Evolutionary conservation across 2,329 filamentous ascomycete genomes (phyloP), one percentile per base, ranked within the genome.

Genomic region (Epicoccum nigrum): DNA sequence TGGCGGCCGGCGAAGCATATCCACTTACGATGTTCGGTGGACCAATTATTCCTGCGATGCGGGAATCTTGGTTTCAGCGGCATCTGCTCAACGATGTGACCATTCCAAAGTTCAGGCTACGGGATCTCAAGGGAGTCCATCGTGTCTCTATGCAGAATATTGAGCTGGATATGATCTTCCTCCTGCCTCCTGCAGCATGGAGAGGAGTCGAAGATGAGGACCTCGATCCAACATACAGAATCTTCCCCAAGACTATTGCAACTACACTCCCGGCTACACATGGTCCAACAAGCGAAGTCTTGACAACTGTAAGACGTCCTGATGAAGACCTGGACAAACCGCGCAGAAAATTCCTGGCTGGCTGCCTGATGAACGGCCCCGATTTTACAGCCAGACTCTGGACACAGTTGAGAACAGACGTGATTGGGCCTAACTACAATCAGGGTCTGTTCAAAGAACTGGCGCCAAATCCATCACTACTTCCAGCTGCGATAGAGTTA

Each of bases 341-440:
- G 1, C 48, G 56, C 13, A 54, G 58, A 8, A 43, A 37, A 2
- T 61, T 61, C 11, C 47, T 61, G 7, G 58, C 58, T 8, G 35
- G 45, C 21, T 61, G 58, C 38, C 53, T 61, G 15, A 2, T 42
- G 2, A 50, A 53, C 21, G 58, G 58, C 4, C 7, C 45, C 15
- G 4, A 2, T 4, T 61, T 59, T 41, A 57, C 46, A 2, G 46
- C 45, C 16, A 40, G 49, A 13, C 38, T 61, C 19, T 61, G 58
- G 58, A 16, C 21, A n/a, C 58, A 61, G 25, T 33, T 59, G 6
- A 33, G 50, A 12, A 32, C 23, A 12, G 56, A 61, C 11, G 54
- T 61, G 1, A 45, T 61, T 4, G 37, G 27, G 5, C 30, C 51
- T 13, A 57, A 57, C 13, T 61, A 61, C 20, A 59, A 61, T 23